phyloP scores from a whole-genome alignment of 192 early-diverging fungal genomes.

The Backusella liffmaniae region DNA sequence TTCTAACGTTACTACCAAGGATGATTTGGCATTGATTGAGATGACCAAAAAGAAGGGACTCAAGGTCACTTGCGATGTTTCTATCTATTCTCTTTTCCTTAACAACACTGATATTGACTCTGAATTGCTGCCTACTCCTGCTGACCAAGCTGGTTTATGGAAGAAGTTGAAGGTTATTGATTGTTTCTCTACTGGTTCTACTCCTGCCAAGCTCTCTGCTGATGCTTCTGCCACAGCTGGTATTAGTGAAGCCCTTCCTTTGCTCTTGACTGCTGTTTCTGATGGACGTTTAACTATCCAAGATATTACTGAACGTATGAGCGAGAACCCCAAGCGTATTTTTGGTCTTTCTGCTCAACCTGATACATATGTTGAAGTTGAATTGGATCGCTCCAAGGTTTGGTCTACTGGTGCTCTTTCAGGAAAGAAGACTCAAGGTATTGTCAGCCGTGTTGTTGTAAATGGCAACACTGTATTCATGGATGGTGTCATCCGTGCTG shows the following conservation, averaged over 20 bases:
- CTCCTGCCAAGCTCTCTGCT: conserved; percentile 65
- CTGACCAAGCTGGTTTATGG: conserved; percentile 79
- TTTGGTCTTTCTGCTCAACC: conserved; percentile 86
- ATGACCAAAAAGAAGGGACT: conserved; percentile 87
- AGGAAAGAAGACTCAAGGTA: conserved; percentile 61
- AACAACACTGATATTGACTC: conserved; percentile 28
- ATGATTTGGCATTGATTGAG: conserved; percentile 84
- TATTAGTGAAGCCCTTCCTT: conserved; percentile 70
- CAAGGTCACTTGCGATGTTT: conserved; percentile 90
- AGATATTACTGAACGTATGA: conserved; percentile 74
- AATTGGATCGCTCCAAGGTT: conserved; percentile 74
- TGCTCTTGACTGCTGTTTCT: conserved; percentile 80
- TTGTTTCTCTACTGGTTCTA: conserved; percentile 84
- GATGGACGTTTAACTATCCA: conserved; percentile 76
- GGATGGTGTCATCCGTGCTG: conserved; percentile 64
- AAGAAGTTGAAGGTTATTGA: conserved; percentile 80
- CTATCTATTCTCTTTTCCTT: conserved; percentile 80
- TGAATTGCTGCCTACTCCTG: conserved; percentile 43
- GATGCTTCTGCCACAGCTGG: conserved; percentile 50
- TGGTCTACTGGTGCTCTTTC: conserved; percentile 50
- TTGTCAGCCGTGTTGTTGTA: conserved; percentile 88
- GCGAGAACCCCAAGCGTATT: conserved; percentile 87
- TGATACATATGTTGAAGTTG: conserved; percentile 94
- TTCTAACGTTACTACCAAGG: conserved; percentile 75
- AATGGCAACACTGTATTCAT: conserved; percentile 83